Base-by-base conservation (phyloP, 345 rosid species). In the Xanthoceras sorbifolium region DNA sequence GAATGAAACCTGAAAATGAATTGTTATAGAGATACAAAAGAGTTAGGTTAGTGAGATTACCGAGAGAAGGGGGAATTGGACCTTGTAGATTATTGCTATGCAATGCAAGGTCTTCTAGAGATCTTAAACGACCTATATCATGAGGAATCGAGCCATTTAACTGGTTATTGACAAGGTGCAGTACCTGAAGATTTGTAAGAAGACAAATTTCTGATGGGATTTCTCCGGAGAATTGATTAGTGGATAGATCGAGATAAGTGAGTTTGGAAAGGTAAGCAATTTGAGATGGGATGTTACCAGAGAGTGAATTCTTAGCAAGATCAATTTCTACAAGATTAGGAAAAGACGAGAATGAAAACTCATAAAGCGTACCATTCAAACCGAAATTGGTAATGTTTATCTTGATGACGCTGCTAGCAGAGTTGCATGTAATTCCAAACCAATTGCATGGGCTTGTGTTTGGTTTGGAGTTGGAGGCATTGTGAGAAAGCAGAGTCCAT, bases 171-270 rank as follows among this genome's bases (percentile, higher is more conserved):
- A 71, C 73, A 11, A 82, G 46, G 63, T 78, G 77, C 26, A 82
- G 36, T 31, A 72, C 65, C n/a, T 82, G 55, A 8, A 78, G 79
- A 6, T 65, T 31, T 0, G 25, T 78, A 4, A 82, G 73, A 6
- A 54, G 5, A 23, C 85, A 67, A 63, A 82, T 78, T 60, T 75
- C 82, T 0, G 23, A 31, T 0, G 85, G 85, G 75, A 82, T 80
- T 8, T 29, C 5, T 5, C 83, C 73, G 0, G 63, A 69, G 1
- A 83, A 55, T 20, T 69, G 52, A 55, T 83, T 83, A n/a, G 10
- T 25, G 1, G 79, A 73, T 25, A 83, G 66, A 18, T 83, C 77
- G 8, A 83, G 79, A 44, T 54, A 69, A 11, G 15, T 18, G 71
- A 84, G 81, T 20, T 80, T 80, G 52, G 83, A 74, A 9, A 79